Evolutionary conservation across 176 grass and related monocot genomes (phyloP).

Genomic region (Lolium multiflorum): DNA sequence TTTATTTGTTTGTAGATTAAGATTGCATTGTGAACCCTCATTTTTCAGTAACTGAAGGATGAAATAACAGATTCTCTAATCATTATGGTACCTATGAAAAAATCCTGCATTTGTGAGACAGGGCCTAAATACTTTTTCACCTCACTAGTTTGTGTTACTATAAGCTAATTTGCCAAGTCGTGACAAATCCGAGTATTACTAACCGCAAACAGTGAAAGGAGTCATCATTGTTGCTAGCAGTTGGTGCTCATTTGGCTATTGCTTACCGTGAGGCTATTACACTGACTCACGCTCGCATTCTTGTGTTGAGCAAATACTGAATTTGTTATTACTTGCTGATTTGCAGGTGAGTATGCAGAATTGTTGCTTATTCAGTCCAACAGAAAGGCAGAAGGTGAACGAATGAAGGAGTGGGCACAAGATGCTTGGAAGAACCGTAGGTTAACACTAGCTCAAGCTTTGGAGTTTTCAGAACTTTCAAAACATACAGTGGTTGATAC

Average conservation of each 20-base stretch:
- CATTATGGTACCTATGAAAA: not conserved
- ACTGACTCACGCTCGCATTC: not conserved
- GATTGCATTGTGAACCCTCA: not conserved
- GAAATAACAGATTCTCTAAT: not conserved
- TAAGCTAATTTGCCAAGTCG: not conserved
- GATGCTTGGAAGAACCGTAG: slow-evolving; percentile 71
- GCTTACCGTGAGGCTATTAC: not conserved
- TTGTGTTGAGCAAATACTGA: slow-evolving; percentile 21
- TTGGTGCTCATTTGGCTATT: slow-evolving; percentile 17
- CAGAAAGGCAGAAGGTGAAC: slow-evolving; percentile 64
- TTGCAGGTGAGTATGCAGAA: too few species aligned
- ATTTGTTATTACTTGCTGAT: not conserved
- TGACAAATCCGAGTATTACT: not conserved
- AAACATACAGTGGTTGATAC: slow-evolving; percentile 70
- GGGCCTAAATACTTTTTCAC: not conserved
- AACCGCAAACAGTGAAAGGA: not conserved
- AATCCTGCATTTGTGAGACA: not conserved
- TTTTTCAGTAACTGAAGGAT: not conserved
- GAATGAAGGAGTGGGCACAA: slow-evolving; percentile 87
- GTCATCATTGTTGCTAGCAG: not conserved
- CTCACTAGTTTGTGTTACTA: not conserved
- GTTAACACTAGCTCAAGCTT: slow-evolving; percentile 68
- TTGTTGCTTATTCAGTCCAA: too few species aligned
- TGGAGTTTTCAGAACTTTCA: slow-evolving; percentile 66
- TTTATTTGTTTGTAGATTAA: not conserved